phyloP scores from a whole-genome alignment of 2,329 filamentous ascomycete genomes.

The Delphinella strobiligena region DNA sequence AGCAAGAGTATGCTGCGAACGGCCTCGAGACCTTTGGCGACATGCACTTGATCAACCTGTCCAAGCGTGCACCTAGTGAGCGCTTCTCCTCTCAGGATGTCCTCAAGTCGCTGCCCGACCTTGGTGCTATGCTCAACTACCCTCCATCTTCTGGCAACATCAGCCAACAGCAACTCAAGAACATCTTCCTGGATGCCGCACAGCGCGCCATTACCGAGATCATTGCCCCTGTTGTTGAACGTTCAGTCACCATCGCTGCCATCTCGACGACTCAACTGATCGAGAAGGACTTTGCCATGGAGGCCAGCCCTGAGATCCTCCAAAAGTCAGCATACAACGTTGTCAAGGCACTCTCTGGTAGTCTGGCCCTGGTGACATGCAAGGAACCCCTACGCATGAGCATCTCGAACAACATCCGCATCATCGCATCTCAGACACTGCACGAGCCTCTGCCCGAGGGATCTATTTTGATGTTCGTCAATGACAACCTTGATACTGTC shows the following conservation, averaged over 20 bases:
- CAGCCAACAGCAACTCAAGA: slow-evolving; percentile 51
- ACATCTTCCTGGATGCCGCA: slow-evolving; percentile 75
- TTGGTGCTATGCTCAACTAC: slow-evolving; percentile 66
- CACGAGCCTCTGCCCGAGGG: slow-evolving; percentile 76
- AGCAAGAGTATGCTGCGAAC: slow-evolving; percentile 28
- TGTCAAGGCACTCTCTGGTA: slow-evolving; percentile 89
- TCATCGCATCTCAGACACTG: slow-evolving; percentile 52
- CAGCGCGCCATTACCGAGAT: slow-evolving; percentile 90
- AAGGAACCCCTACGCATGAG: slow-evolving; percentile 94
- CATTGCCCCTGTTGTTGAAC: slow-evolving; percentile 91
- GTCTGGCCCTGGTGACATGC: slow-evolving; percentile 90
- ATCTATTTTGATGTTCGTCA: slow-evolving; percentile 95
- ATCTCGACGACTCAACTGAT: slow-evolving; percentile 95
- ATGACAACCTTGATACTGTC: slow-evolving; percentile 88
- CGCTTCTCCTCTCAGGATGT: slow-evolving; percentile 67
- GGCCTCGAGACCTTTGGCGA: slow-evolving; percentile 68
- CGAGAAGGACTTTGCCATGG: slow-evolving; percentile 89
- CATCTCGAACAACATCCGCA: slow-evolving; percentile 94
- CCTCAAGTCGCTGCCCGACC: slow-evolving; percentile 70
- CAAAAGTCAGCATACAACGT: slow-evolving; percentile 81
- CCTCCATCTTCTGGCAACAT: slow-evolving; percentile 68
- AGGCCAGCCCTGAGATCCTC: slow-evolving; percentile 77
- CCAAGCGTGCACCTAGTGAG: slow-evolving; percentile 49
- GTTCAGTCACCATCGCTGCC: slow-evolving; percentile 93
- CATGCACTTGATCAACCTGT: slow-evolving; percentile 57